A percentile compares a stretch with the other conserved stretches of the same genome.
phyloP scores from a whole-genome alignment of 1,139 yeast species.

The Magnusiomyces starmeri region DNA sequence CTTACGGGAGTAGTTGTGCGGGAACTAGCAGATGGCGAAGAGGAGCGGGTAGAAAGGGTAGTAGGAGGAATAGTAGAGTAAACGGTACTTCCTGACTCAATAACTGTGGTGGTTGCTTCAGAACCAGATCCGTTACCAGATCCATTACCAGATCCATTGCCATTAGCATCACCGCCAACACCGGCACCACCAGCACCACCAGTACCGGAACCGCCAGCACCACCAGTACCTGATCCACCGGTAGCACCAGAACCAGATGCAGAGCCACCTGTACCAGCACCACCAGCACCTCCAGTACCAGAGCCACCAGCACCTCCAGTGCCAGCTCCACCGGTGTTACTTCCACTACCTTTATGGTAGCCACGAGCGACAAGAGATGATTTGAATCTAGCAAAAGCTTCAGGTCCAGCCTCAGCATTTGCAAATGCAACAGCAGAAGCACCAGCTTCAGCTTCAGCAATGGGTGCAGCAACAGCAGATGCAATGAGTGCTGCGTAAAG shows the following conservation, averaged over 20 bases:
- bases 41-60: too few relatives aligned
- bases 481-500: constrained; percentile 4
- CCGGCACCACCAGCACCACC: constrained; percentile 4
- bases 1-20: too few relatives aligned
- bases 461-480: background rate
- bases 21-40: background rate
- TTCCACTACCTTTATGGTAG: background rate
- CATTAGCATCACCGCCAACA: background rate
- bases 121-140: background rate
- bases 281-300: background rate
- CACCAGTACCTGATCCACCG: background rate
- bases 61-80: too few relatives aligned
- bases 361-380: background rate
- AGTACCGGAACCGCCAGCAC: background rate
- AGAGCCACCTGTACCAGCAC: background rate
- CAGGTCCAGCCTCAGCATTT: background rate
- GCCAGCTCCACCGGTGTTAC: constrained; percentile 1
- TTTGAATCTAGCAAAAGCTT: background rate
- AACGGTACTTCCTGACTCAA: background rate
- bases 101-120: background rate
- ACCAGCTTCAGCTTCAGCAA: background rate
- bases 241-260: background rate
- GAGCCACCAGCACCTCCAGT: background rate
- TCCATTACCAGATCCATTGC: background rate
- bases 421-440: background rate